These are phyloP conservation scores for Acmispon strigosus DNA, from an alignment of 306 rosid genomes.

Conservation along the genomic window DNA sequence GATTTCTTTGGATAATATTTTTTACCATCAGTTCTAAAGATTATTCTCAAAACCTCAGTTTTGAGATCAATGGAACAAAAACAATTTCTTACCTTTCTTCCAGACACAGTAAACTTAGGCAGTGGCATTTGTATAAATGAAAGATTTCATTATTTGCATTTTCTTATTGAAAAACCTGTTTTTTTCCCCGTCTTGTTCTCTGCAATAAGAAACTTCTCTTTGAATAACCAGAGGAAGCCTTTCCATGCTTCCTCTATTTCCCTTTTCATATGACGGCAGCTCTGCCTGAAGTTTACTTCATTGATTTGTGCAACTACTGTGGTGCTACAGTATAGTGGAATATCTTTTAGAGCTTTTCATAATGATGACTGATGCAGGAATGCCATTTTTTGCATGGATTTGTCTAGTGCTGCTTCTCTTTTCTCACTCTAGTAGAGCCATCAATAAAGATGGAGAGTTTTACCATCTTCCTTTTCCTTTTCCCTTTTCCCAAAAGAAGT, in stretches of 20 bases:
- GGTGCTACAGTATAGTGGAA: neutral
- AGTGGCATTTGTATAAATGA: neutral
- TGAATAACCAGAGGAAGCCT: neutral
- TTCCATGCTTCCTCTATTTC: neutral
- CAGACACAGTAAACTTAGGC: neutral
- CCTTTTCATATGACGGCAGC: neutral
- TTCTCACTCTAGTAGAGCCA: neutral
- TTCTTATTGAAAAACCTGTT: neutral
- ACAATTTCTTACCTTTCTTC: neutral
- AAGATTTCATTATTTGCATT: neutral
- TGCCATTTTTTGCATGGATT: neutral
- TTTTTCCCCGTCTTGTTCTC: neutral
- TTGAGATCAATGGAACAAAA: neutral
- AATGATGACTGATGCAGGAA: neutral
- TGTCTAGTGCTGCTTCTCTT: neutral
- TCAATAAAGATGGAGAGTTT: neutral
- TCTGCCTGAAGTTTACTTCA: neutral
- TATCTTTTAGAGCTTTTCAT: neutral
- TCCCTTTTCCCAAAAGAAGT: neutral
- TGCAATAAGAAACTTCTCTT: neutral
- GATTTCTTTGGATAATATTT: neutral
- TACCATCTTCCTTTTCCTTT: neutral
- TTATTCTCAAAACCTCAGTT: neutral
- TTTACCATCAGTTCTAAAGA: neutral
- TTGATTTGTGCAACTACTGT: neutral